Percentiles rank a stretch among this genome's conserved stretches.
Evolutionary conservation across 164 flowering plant genomes (phyloP).

Genomic region (Magnolia kwangsiensis): DNA sequence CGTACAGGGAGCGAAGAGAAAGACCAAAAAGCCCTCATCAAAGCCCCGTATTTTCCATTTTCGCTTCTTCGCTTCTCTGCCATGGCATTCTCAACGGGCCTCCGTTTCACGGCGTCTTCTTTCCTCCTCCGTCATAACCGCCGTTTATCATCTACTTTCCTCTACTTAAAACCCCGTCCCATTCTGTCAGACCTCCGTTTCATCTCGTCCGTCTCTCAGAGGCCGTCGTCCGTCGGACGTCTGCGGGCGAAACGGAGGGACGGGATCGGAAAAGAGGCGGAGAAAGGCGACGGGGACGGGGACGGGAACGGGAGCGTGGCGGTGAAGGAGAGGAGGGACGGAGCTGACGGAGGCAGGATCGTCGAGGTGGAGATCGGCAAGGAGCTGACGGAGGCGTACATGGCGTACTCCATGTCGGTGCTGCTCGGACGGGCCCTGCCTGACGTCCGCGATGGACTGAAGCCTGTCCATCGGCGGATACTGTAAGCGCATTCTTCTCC

Average conservation of each 20-base stretch:
- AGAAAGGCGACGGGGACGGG: slow-evolving; percentile 10
- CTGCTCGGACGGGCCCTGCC: slow-evolving; percentile 92
- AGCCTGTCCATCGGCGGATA: slow-evolving; percentile 92
- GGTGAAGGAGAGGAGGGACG: slow-evolving; percentile 27
- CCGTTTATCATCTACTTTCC: slow-evolving; percentile 4
- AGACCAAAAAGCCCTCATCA: too few relatives aligned
- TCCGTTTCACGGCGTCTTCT: slow-evolving; percentile 21
- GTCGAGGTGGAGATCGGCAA: slow-evolving; percentile 72
- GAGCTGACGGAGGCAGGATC: slow-evolving; percentile 40
- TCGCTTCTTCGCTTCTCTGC: neutral
- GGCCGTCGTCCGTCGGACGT: slow-evolving; percentile 6
- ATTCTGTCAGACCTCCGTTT: slow-evolving; percentile 38
- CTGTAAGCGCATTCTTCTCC: slow-evolving; percentile 38
- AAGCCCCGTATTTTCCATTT: neutral
- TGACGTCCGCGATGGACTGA: slow-evolving; percentile 91
- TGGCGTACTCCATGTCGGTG: slow-evolving; percentile 93
- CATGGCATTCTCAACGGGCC: slow-evolving; percentile 13
- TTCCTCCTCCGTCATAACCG: slow-evolving; percentile 5
- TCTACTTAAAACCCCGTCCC: slow-evolving; percentile 6
- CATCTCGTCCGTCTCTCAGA: slow-evolving; percentile 26
- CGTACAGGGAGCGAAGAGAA: neutral
- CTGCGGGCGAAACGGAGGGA: slow-evolving; percentile 35
- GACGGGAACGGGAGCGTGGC: slow-evolving; percentile 39
- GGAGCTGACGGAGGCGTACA: slow-evolving; percentile 92
- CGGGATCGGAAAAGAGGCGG: slow-evolving; percentile 15